A percentile compares a stretch with the other conserved stretches of the same genome.
phyloP scores from a whole-genome alignment of 1,284 basidiomycete genomes.

The Taiwanofungus camphoratus region DNA sequence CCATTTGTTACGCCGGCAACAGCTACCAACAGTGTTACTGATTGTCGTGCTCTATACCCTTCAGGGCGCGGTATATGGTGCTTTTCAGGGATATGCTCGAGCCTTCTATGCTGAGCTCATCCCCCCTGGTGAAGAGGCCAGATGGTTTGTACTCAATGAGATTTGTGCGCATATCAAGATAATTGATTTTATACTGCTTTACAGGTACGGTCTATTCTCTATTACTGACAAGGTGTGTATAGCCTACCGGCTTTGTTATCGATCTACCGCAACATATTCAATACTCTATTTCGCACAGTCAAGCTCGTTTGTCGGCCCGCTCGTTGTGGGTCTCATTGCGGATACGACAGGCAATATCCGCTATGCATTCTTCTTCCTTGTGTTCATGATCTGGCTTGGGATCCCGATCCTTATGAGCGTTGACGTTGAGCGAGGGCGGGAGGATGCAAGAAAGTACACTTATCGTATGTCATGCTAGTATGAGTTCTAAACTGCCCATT shows the following conservation, averaged over 20 bases:
- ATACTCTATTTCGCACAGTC: no score
- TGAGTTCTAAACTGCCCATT: no score
- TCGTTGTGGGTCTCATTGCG: conserved; percentile 80
- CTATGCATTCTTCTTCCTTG: conserved; percentile 83
- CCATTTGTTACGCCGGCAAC: conserved; percentile 9
- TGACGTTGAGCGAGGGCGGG: conserved; percentile 60
- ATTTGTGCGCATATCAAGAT: not conserved
- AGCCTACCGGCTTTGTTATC: no score
- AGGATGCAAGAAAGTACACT: conserved; percentile 55
- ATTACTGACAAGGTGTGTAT: conserved; percentile 77
- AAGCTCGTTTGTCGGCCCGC: conserved; percentile 83
- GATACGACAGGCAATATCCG: conserved; percentile 87
- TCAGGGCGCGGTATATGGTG: conserved; percentile 64
- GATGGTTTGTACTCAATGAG: conserved; percentile 45
- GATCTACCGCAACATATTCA: no score
- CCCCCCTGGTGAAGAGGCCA: conserved; percentile 72
- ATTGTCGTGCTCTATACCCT: conserved; percentile 9
- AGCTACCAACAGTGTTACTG: not conserved
- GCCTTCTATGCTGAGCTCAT: conserved; percentile 77
- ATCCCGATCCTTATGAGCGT: conserved; percentile 72
- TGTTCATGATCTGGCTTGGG: conserved; percentile 73
- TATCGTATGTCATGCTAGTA: not conserved
- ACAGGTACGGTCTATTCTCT: conserved; percentile 72
- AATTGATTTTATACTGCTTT: not conserved
- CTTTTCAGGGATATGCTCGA: conserved; percentile 77